A percentile compares a stretch with the other conserved stretches of the same genome.
These are phyloP conservation scores for Dissophora ornata DNA, from an alignment of 192 early-diverging fungal species.

Conservation along the genomic window DNA sequence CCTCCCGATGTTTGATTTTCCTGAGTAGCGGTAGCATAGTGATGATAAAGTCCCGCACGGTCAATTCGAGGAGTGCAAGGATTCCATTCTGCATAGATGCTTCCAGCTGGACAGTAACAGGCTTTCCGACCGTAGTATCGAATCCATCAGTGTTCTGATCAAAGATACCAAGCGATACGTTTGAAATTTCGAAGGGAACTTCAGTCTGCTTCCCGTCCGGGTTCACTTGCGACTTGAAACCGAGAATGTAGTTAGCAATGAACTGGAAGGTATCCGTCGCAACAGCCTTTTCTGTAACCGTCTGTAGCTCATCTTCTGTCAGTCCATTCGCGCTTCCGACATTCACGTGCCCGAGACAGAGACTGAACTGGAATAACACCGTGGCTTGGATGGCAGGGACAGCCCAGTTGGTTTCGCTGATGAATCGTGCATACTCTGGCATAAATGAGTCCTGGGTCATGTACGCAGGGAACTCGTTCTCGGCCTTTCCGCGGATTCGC, in stretches of 20 bases:
- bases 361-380: conserved; percentile 70
- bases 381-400: conserved; percentile 50
- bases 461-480: conserved; percentile 33
- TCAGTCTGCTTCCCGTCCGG: conserved; percentile 37
- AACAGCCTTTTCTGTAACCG: conserved; percentile 65
- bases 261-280: conserved; percentile 69
- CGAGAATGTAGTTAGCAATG: conserved; percentile 72
- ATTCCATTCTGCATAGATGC: conserved; percentile 59
- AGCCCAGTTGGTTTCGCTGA: conserved; percentile 33
- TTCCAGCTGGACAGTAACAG: conserved; percentile 24
- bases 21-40: conserved; percentile 68
- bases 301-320: conserved; percentile 55
- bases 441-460: conserved; percentile 52
- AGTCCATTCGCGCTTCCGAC: conserved; percentile 49
- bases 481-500: conserved; percentile 24
- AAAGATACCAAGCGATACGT: conserved; percentile 32
- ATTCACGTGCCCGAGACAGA: conserved; percentile 63
- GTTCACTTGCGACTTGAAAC: conserved; percentile 46
- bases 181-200: conserved; percentile 29
- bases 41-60: conserved; percentile 64
- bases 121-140: conserved; percentile 50
- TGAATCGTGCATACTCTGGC: conserved; percentile 41
- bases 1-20: conserved; percentile 75
- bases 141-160: conserved; percentile 53
- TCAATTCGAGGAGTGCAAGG: conserved; percentile 62